Evolutionary conservation across 2,329 filamentous ascomycete genomes (phyloP).

Genomic region (Ophiostoma australiae): DNA sequence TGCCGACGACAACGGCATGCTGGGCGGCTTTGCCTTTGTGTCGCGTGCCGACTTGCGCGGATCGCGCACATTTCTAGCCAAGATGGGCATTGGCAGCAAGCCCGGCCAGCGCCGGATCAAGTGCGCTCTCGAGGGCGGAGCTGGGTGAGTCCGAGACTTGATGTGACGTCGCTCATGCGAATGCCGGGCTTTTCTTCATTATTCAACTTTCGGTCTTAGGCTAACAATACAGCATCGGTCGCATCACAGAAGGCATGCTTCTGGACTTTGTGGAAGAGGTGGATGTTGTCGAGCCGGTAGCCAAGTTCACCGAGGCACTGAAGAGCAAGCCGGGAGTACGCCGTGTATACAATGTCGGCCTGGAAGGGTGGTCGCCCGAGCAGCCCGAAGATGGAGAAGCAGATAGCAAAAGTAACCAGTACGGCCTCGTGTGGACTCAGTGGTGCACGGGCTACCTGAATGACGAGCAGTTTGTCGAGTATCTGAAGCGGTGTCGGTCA

Average conservation of each 20-base stretch:
- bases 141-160: constrained; percentile 35
- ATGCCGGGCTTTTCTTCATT: no score
- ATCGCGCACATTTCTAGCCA: constrained; percentile 65
- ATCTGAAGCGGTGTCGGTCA: constrained; percentile 56
- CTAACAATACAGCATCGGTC: constrained; percentile 59
- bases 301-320: constrained; percentile 68
- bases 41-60: constrained; percentile 67
- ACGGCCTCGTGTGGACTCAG: constrained; percentile 84
- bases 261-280: constrained; percentile 56
- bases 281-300: constrained; percentile 80
- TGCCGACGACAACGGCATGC: constrained; percentile 63
- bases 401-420: constrained; percentile 39
- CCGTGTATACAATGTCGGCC: constrained; percentile 63
- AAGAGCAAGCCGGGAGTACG: constrained; percentile 53
- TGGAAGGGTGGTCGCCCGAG: constrained; percentile 63
- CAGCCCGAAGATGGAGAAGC: constrained; percentile 8
- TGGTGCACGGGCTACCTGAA: constrained; percentile 85
- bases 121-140: constrained; percentile 39
- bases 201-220: neutral
- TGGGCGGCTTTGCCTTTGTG: constrained; percentile 64
- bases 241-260: constrained; percentile 76
- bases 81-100: constrained; percentile 50
- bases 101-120: constrained; percentile 32
- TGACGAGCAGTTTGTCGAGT: constrained; percentile 65
- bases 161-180: neutral